Evolutionary conservation across 768 basidiomycete genomes (phyloP).

Genomic region (Boletellus sp.): DNA sequence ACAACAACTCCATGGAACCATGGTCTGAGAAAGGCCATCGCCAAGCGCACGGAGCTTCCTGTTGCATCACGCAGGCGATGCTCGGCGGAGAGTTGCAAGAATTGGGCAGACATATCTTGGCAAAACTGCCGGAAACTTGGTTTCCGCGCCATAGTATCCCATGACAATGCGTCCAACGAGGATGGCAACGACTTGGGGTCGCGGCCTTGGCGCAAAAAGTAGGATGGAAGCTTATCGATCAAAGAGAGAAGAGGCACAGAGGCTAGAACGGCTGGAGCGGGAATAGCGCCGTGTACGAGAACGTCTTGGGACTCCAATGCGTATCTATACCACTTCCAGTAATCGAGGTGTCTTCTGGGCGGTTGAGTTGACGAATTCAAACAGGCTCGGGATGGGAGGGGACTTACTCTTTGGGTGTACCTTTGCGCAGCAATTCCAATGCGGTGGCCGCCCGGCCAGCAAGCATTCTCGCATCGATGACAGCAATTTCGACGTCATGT

Average conservation of each 20-base stretch:
- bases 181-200: constrained; percentile 27
- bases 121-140: constrained; percentile 68
- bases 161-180: constrained; percentile 38
- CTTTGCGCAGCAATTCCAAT: constrained; percentile 56
- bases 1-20: constrained; percentile 59
- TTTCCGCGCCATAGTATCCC: constrained; percentile 61
- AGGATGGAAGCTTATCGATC: constrained; percentile 67
- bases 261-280: constrained; percentile 59
- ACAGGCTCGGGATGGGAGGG: neutral
- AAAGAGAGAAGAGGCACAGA: constrained; percentile 67
- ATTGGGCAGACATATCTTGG: constrained; percentile 61
- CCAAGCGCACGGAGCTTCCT: constrained; percentile 61
- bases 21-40: constrained; percentile 61
- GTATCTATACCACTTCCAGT: constrained; percentile 76
- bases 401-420: constrained; percentile 53
- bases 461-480: constrained; percentile 67
- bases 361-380: neutral
- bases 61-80: constrained; percentile 63
- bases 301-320: constrained; percentile 75
- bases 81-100: constrained; percentile 52
- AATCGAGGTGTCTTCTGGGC: constrained; percentile 52
- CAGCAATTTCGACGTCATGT: constrained; percentile 72
- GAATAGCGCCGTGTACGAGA: constrained; percentile 66
- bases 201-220: constrained; percentile 46
- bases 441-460: constrained; percentile 59